Evolutionary conservation across 192 early-diverging fungal species (phyloP).

Genomic region (Rhizophlyctis rosea): DNA sequence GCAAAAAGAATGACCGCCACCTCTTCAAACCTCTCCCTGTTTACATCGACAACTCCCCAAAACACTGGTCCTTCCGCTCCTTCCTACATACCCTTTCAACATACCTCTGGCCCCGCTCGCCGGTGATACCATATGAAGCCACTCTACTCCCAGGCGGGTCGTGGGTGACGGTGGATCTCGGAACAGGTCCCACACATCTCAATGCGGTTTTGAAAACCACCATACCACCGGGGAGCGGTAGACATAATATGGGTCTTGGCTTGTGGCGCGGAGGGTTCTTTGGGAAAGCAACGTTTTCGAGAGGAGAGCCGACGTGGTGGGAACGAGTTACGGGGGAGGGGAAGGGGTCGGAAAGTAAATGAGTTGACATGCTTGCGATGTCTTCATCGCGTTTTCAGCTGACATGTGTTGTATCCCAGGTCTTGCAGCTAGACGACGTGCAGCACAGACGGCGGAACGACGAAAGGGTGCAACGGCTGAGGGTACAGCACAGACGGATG

Average conservation of each 20-base stretch:
- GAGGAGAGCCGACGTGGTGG: constrained; percentile 77
- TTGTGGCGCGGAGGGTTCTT: constrained; percentile 68
- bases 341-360: constrained; percentile 8
- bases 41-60: background rate
- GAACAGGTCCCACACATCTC: too few species aligned
- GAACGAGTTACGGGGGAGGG: constrained; percentile 26
- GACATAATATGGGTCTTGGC: constrained; percentile 3
- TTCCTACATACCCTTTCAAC: too few species aligned
- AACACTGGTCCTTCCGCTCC: background rate
- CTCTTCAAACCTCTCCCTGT: background rate
- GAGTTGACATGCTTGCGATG: background rate
- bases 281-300: constrained; percentile 74
- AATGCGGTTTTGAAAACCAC: background rate
- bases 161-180: too few species aligned
- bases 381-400: background rate
- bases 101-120: too few species aligned
- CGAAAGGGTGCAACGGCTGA: background rate
- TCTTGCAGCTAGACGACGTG: constrained; percentile 11
- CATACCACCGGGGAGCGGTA: background rate
- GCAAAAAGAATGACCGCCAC: background rate
- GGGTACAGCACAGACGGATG: background rate
- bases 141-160: too few species aligned
- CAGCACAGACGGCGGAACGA: background rate
- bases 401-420: background rate
- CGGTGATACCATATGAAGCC: too few species aligned